phyloP scores from a whole-genome alignment of 1,284 basidiomycete genomes.

The Cryptococcus sp. region DNA sequence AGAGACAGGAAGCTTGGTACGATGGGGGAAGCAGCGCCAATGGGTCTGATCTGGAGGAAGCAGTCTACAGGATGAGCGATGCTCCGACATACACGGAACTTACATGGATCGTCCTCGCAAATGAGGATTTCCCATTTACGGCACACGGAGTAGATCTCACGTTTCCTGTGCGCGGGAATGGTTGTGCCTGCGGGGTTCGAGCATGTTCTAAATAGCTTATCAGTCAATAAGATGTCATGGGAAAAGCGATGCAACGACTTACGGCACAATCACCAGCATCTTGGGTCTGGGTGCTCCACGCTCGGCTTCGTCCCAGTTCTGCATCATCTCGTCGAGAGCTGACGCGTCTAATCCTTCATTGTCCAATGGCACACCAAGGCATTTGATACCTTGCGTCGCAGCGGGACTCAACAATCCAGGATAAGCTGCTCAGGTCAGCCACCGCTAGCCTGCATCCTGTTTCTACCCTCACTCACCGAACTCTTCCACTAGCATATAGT shows the following conservation, averaged over 20 bases:
- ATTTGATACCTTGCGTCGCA: constrained; percentile 58
- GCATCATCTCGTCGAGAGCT: constrained; percentile 62
- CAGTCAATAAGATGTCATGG: not conserved
- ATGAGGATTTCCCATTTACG: constrained; percentile 72
- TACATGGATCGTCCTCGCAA: constrained; percentile 72
- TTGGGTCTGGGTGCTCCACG: constrained; percentile 60
- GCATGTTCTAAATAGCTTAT: constrained; percentile 60
- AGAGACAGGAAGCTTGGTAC: constrained; percentile 50
- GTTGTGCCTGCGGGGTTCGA: constrained; percentile 74
- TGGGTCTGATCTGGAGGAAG: constrained; percentile 42
- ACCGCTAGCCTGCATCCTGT: not conserved
- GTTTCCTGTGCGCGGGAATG: constrained; percentile 64
- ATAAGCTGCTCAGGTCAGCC: constrained; percentile 52
- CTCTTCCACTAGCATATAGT: constrained; percentile 44
- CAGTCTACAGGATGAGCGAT: constrained; percentile 43
- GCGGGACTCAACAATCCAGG: constrained; percentile 59
- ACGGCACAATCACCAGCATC: constrained; percentile 45
- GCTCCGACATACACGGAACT: constrained; percentile 6
- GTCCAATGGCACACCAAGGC: constrained; percentile 68
- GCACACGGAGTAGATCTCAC: constrained; percentile 72
- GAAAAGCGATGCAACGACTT: constrained; percentile 44
- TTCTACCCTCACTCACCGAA: constrained; percentile 32
- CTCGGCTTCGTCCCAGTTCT: constrained; percentile 64
- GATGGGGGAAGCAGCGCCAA: constrained; percentile 52
- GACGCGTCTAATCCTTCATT: constrained; percentile 65